A percentile compares a stretch with the other conserved stretches of the same genome.
phyloP scores from a whole-genome alignment of 257 asterid genomes.

The Solanum boliviense region DNA sequence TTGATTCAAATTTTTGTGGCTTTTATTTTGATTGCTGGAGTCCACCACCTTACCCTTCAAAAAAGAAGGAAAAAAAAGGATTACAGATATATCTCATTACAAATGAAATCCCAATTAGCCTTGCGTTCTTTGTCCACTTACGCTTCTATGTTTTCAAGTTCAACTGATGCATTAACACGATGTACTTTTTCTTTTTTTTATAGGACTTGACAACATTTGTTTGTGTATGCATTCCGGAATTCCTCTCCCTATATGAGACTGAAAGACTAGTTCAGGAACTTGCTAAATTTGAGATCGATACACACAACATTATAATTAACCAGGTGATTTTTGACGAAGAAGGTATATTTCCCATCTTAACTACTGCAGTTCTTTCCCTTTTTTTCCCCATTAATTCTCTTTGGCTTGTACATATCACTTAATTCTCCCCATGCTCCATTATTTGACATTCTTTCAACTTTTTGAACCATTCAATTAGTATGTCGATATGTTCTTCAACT shows the following conservation, averaged over 20 bases:
- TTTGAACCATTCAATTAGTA: neutral
- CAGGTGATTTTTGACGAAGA: conserved; percentile 93
- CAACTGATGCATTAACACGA: neutral
- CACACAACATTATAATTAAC: conserved; percentile 88
- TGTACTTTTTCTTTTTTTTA: conserved; percentile 1
- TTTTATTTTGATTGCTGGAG: neutral
- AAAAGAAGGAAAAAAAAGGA: neutral
- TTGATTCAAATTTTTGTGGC: neutral
- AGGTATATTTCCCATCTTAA: conserved; percentile 27
- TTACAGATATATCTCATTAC: neutral
- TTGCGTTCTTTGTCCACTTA: neutral
- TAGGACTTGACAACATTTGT: conserved; percentile 91
- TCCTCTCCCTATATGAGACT: conserved; percentile 90
- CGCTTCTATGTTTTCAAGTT: neutral
- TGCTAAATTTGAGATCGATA: conserved; percentile 87
- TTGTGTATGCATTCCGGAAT: conserved; percentile 95
- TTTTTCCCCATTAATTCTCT: neutral
- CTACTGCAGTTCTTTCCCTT: neutral
- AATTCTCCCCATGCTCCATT: neutral
- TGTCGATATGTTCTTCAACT: neutral
- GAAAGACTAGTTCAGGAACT: conserved; percentile 96
- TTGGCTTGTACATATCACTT: neutral
- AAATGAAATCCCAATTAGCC: neutral
- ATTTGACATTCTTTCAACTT: neutral
- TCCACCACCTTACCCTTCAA: neutral